These are phyloP conservation scores for Boletellus sp. DNA, from an alignment of 1,284 basidiomycete genomes.

Conservation along the genomic window DNA sequence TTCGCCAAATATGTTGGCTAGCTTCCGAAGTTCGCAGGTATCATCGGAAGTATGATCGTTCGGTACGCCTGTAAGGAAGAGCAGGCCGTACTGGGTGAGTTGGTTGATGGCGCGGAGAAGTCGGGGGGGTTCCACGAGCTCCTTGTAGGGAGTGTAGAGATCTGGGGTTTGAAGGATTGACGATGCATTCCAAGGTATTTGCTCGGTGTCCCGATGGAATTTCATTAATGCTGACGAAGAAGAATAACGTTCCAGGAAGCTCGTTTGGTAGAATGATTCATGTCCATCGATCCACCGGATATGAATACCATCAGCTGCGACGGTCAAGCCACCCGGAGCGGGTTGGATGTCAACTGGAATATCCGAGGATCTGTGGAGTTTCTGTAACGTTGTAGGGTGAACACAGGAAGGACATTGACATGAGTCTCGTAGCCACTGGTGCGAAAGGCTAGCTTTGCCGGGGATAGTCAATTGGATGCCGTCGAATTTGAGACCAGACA, in stretches of 20 bases:
- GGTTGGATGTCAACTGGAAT: slow-evolving; percentile 43
- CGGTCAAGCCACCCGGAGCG: slow-evolving; percentile 35
- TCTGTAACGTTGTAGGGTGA: slow-evolving; percentile 74
- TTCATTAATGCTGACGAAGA: slow-evolving; percentile 27
- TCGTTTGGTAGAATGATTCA: slow-evolving; percentile 45
- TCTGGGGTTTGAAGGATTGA: slow-evolving; percentile 34
- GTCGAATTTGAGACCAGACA: slow-evolving; percentile 11
- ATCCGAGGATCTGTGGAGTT: slow-evolving; percentile 71
- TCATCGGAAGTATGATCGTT: slow-evolving; percentile 50
- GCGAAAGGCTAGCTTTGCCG: slow-evolving; percentile 44
- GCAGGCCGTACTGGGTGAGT: slow-evolving; percentile 50
- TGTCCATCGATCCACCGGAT: slow-evolving; percentile 62
- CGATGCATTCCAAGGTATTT: slow-evolving; percentile 36
- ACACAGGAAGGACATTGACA: slow-evolving; percentile 53
- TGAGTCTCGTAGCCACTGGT: slow-evolving; percentile 48
- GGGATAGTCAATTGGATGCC: slow-evolving; percentile 17
- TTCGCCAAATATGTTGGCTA: slow-evolving; percentile 70
- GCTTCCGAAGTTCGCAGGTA: slow-evolving; percentile 61
- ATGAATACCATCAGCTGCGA: slow-evolving; percentile 40
- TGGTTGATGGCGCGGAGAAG: slow-evolving; percentile 54
- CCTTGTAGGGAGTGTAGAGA: slow-evolving; percentile 52
- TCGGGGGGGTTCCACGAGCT: slow-evolving; percentile 39
- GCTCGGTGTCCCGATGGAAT: slow-evolving; percentile 41
- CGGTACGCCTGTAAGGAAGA: slow-evolving; percentile 61
- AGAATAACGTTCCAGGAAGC: slow-evolving; percentile 52